Evolutionary conservation across 2,329 filamentous ascomycete species (phyloP).

Genomic region (Trichoderma sp.): DNA sequence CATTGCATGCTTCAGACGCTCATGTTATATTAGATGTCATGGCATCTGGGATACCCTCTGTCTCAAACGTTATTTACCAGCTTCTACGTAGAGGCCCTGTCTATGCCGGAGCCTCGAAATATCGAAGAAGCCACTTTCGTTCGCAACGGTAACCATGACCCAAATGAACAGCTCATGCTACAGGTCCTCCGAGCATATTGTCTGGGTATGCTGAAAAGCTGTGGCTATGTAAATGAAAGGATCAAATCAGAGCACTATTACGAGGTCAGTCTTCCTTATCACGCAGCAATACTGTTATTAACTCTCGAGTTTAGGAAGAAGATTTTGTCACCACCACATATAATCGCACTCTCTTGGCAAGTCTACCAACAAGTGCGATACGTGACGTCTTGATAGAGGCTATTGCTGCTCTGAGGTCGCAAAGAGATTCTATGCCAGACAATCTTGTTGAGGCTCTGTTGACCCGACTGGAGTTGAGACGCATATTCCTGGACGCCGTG

Average conservation of each 20-base stretch:
- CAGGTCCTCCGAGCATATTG: slow-evolving; percentile 83
- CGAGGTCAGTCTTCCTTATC: slow-evolving; percentile 61
- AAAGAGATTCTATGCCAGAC: slow-evolving; percentile 45
- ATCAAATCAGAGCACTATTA: slow-evolving; percentile 87
- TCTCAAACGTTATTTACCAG: slow-evolving; percentile 95
- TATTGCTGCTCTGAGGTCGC: slow-evolving; percentile 52
- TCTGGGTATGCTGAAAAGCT: slow-evolving; percentile 80
- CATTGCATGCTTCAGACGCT: neutral
- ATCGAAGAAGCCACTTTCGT: slow-evolving; percentile 70
- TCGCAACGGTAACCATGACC: slow-evolving; percentile 38
- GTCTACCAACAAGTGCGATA: slow-evolving; percentile 62
- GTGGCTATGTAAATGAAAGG: slow-evolving; percentile 74
- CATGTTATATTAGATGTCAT: slow-evolving; percentile 70
- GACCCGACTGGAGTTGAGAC: slow-evolving; percentile 68
- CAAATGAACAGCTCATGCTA: slow-evolving; percentile 53
- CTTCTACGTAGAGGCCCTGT: slow-evolving; percentile 81
- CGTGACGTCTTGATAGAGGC: slow-evolving; percentile 59
- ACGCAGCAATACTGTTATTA: neutral
- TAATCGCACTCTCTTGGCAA: slow-evolving; percentile 73
- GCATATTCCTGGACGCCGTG: slow-evolving; percentile 61
- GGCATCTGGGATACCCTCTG: slow-evolving; percentile 94
- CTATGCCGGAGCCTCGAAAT: slow-evolving; percentile 68
- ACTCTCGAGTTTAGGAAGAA: slow-evolving; percentile 68
- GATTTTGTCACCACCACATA: slow-evolving; percentile 95
- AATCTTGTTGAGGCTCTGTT: slow-evolving; percentile 61